Base-by-base conservation (phyloP, 1,284 basidiomycete species). In the Ceratobasidium sp. region DNA sequence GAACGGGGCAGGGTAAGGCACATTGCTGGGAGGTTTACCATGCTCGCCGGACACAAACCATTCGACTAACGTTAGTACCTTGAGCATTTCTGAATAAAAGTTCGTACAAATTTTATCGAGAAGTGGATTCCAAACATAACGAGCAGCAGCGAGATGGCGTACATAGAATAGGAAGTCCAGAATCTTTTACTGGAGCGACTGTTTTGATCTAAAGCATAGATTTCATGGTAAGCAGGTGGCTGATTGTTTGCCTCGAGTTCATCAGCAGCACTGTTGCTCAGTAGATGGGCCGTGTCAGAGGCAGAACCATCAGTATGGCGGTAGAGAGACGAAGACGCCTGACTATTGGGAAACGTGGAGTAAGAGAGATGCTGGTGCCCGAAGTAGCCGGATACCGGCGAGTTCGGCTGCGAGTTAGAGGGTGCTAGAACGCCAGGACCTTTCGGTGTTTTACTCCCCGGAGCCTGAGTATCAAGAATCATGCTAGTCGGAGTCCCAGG, bases 201-300 rank as follows among this genome's bases (percentile, higher is more conserved):
- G 15, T 14, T 1, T 19, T 48, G 33, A 5, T 4, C 4, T 41
- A 11, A 11, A 5, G 11, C 11, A 5, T 11, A 4, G 14, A 65
- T 27, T 7, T 65, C 47, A 17, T 65, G 45, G 24, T 65, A 65
- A 4, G 63, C 63, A 24, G 63, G 63, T 1, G 63, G 63, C 22
- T 65, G 47, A 8, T 50, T 47, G 33, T 50, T 47, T 11, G 33
- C 24, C 15, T 24, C 31, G 36, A 65, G n/a, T 15, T 14, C 4
- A 1, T 50, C 27, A 33, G 45, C 22, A 31, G 27, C 17, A 24
- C 33, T n/a, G 15, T n/a, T 11, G 27, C 29, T 27, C 27, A 65
- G 33, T 1, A 65, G 44, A 50, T 44, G 8, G 3, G 63, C 27
- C 15, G 41, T 36, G 9, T 65, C 63, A 3, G 63, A 65, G 1